Evolutionary conservation across 2,329 filamentous ascomycete species (phyloP).

Genomic region (Ceratocystis variospora): DNA sequence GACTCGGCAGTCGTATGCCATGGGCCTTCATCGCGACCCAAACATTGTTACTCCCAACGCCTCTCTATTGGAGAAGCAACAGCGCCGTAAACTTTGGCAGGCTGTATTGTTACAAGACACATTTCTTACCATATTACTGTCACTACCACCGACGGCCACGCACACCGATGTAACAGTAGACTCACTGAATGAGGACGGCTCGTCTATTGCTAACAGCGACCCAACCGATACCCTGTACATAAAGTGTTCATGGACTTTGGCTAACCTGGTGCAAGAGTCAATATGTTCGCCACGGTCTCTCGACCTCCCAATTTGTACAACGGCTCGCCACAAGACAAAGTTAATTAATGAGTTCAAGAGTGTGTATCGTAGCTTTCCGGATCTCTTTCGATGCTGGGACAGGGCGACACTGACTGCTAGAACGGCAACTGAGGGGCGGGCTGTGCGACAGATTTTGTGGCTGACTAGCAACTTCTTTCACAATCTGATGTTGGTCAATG

Average conservation of each 20-base stretch:
- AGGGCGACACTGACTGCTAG: conserved; percentile 43
- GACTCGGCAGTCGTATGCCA: conserved; percentile 65
- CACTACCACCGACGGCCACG: conserved; percentile 62
- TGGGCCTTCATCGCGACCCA: conserved; percentile 67
- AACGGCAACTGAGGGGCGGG: conserved; percentile 46
- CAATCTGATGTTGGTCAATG: conserved; percentile 66
- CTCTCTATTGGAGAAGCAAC: conserved; percentile 58
- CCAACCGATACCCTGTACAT: conserved; percentile 58
- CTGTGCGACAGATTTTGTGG: conserved; percentile 62
- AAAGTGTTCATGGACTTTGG: conserved; percentile 63
- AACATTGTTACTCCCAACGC: conserved; percentile 58
- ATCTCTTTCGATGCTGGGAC: conserved; percentile 56
- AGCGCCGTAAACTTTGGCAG: conserved; percentile 69
- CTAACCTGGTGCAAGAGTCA: conserved; percentile 63
- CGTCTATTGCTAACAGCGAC: conserved; percentile 43
- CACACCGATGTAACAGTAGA: conserved; percentile 69
- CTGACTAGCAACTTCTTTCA: conserved; percentile 73
- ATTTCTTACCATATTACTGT: conserved; percentile 63
- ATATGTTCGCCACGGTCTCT: conserved; percentile 64
- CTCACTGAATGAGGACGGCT: conserved; percentile 51
- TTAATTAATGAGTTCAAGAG: conserved; percentile 56
- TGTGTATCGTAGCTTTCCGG: conserved; percentile 59
- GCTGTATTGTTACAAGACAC: conserved; percentile 70
- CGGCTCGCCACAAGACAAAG: conserved; percentile 53
- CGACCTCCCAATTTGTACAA: conserved; percentile 56